Conservation (phyloP, 2,329 filamentous ascomycete species). For the Chalara sp. region DNA sequence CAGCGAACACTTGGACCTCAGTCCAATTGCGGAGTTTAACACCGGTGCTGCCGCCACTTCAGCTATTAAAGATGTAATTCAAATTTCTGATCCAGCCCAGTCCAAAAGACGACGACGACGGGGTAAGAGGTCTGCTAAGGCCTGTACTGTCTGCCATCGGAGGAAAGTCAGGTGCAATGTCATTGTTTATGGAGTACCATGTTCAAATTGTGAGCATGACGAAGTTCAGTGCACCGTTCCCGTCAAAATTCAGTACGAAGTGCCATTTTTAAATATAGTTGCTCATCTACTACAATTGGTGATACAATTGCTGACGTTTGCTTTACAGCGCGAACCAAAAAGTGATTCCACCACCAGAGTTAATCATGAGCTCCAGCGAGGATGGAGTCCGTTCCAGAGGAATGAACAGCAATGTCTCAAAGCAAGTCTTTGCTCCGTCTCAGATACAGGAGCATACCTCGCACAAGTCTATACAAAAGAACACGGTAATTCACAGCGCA, state of each 20-base stretch:
- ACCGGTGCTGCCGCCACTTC: no score
- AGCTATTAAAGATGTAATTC: no score
- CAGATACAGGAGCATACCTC: not conserved
- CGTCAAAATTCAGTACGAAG: not conserved
- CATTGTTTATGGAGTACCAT: slow-evolving; percentile 5
- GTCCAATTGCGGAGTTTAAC: no score
- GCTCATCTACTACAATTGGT: not conserved
- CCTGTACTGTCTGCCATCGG: slow-evolving; percentile 5
- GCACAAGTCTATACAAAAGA: slow-evolving; percentile 4
- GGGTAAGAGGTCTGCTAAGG: slow-evolving; percentile 3
- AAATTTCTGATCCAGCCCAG: no score
- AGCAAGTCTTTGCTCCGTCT: not conserved
- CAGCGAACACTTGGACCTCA: no score
- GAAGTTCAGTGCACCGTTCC: slow-evolving; percentile 4
- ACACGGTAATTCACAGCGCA: not conserved
- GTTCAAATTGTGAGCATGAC: slow-evolving; percentile 7
- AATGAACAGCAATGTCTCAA: not conserved
- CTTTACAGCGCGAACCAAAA: not conserved
- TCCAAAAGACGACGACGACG: not conserved
- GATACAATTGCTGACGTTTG: not conserved
- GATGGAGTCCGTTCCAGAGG: not conserved
- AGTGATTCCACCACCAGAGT: not conserved
- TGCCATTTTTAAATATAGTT: not conserved
- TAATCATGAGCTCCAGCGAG: not conserved
- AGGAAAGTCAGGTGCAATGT: slow-evolving; percentile 12